Evolutionary conservation across 495 filamentous ascomycete species (phyloP), one percentile per base, ranked within the genome.

Genomic region (Terfezia claveryi): DNA sequence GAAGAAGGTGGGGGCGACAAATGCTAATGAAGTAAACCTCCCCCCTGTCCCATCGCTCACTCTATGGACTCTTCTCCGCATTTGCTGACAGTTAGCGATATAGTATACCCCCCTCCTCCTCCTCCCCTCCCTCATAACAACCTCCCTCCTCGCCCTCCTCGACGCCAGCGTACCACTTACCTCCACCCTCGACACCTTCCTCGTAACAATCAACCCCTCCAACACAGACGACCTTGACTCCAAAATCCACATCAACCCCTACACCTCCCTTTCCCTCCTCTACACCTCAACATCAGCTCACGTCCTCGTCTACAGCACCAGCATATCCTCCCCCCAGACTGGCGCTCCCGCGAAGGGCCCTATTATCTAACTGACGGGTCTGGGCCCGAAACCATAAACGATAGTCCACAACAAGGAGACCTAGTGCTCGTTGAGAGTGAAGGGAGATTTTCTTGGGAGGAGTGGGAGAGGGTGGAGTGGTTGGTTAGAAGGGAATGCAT

Each of bases 391-490:
- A 60, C 56, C 23, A 57, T 52, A 4, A 61, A 51, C 37, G 27
- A 32, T 32, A 32, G 27, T 7, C 27, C 27, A 7, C 27, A 32
- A 7, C 37, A 36, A 14, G 59, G 59, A 17, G 38, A 86, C 53
- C 66, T 94, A 36, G 67, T 94, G 16, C 66, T 94, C 46, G 80
- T 76, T 37, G 82, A 94, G 64, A 92, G 86, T 63, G 77, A 88
- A 61, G 89, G 89, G 0, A 67, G 69, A 36, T 96, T 94, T 61
- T 76, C 75, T 20, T 72, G 83, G 56, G 76, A 81, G 38, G 80
- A 76, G 38, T 94, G 88, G 86, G 80, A 88, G 53, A 69, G 72
- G 17, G 77, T 81, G 6, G 79, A 76, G 63, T 72, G 81, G 61
- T 70, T 71, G 51, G 86, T 81, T 36, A 70, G 76, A 60, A 63